Conservation (phyloP, 768 basidiomycete species). For the Lactarius tabidus region DNA sequence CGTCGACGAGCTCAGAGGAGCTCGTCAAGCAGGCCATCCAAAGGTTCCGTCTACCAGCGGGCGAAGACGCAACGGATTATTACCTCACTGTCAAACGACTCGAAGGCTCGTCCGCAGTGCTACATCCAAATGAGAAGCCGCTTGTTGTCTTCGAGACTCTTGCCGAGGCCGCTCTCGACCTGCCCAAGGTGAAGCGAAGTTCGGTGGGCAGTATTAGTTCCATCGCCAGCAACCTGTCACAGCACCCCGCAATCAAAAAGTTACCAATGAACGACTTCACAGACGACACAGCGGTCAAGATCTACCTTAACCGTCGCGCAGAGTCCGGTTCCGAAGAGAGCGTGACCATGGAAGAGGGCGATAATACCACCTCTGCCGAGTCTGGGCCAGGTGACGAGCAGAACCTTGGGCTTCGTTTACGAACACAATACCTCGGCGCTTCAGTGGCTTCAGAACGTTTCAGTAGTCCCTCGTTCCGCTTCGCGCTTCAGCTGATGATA, state of each 20-base stretch:
- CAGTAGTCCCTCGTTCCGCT: conserved; percentile 78
- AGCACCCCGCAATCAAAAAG: conserved; percentile 93
- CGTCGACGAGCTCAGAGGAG: conserved; percentile 77
- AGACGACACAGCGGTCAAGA: conserved; percentile 95
- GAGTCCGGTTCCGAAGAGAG: conserved; percentile 39
- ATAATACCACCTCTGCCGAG: conserved; percentile 39
- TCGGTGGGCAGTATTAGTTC: conserved; percentile 93
- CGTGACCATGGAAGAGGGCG: conserved; percentile 39
- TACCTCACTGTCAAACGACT: conserved; percentile 92
- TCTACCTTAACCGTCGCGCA: conserved; percentile 77
- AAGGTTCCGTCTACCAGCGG: conserved; percentile 77
- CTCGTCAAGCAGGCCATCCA: conserved; percentile 91
- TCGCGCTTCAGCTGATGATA: conserved; percentile 82
- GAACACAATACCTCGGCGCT: conserved; percentile 42
- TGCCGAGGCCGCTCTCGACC: conserved; percentile 72
- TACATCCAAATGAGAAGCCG: conserved; percentile 72
- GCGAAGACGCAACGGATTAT: conserved; percentile 59
- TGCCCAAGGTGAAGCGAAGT: conserved; percentile 87
- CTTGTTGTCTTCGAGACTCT: conserved; percentile 86
- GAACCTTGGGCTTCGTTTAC: conserved; percentile 28
- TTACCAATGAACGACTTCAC: conserved; percentile 97
- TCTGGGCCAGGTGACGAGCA: conserved; percentile 34
- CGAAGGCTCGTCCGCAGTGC: conserved; percentile 76
- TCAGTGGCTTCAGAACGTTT: conserved; percentile 65
- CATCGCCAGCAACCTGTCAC: conserved; percentile 85